phyloP scores from a whole-genome alignment of 2,329 filamentous ascomycete species.

The Aspergillus pseudoviridinutans region DNA sequence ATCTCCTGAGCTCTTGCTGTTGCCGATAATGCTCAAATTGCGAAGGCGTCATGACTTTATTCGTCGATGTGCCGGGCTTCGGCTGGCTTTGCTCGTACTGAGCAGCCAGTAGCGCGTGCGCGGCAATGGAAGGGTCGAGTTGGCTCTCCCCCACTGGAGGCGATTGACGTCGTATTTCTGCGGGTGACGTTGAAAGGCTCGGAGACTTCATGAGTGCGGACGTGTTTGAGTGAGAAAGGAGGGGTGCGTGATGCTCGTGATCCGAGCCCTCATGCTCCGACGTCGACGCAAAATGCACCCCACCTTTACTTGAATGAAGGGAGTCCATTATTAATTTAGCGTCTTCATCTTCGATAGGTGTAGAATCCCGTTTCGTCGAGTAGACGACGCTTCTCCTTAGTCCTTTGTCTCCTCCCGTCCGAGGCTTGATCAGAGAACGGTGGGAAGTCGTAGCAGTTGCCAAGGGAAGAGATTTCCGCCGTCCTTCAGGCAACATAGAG shows the following conservation, averaged over 20 bases:
- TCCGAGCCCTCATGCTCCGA: constrained; percentile 16
- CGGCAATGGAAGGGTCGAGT: constrained; percentile 35
- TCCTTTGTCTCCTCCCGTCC: constrained; percentile 18
- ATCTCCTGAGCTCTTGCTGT: constrained; percentile 64
- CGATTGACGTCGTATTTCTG: constrained; percentile 4
- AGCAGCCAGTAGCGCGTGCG: constrained; percentile 43
- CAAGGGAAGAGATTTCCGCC: constrained; percentile 18
- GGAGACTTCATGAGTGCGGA: constrained; percentile 4
- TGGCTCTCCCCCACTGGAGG: constrained; percentile 7
- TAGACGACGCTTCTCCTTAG: constrained; percentile 32
- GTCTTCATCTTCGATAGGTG: constrained; percentile 36
- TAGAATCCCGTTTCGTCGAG: constrained; percentile 21
- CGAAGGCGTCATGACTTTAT: constrained; percentile 84
- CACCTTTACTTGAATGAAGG: constrained; percentile 25
- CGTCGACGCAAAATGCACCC: constrained; percentile 18
- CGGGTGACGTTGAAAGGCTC: constrained; percentile 8
- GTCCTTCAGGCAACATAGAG: constrained; percentile 12
- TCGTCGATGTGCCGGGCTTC: constrained; percentile 41
- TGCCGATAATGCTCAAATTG: constrained; percentile 79
- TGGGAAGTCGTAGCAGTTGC: constrained; percentile 27
- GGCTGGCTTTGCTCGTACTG: constrained; percentile 40
- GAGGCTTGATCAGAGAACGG: constrained; percentile 28
- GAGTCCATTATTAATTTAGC: constrained; percentile 36
- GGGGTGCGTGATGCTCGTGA: constrained; percentile 22
- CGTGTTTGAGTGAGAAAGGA: constrained; percentile 21